phyloP scores from a whole-genome alignment of 768 basidiomycete genomes.

The Kwoniella shandongensis region DNA sequence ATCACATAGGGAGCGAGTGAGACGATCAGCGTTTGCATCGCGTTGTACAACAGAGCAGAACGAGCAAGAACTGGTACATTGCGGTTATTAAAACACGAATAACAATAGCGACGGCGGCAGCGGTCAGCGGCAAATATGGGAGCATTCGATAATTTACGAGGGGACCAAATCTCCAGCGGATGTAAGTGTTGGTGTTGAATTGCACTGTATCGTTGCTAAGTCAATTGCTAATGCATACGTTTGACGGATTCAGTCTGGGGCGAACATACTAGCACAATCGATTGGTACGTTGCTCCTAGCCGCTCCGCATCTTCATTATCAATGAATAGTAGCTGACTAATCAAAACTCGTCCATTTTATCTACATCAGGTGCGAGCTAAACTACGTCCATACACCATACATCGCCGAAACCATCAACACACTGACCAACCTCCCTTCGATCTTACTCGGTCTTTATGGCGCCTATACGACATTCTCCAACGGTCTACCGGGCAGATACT shows the following conservation, averaged over 20 bases:
- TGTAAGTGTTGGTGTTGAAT: constrained; percentile 26
- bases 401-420: constrained; percentile 77
- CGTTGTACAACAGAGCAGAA: no score
- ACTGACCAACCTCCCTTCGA: constrained; percentile 67
- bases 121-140: no score
- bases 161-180: constrained; percentile 39
- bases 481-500: constrained; percentile 55
- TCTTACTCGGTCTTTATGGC: constrained; percentile 61
- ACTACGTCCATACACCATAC: constrained; percentile 75
- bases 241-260: constrained; percentile 39
- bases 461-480: constrained; percentile 43
- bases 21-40: no score
- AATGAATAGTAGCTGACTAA: no score
- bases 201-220: neutral
- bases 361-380: constrained; percentile 59
- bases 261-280: constrained; percentile 47
- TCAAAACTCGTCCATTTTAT: neutral
- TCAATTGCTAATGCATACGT: neutral
- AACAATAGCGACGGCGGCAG: neutral
- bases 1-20: no score
- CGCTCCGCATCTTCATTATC: neutral
- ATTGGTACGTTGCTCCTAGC: constrained; percentile 32
- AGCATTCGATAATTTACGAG: constrained; percentile 43
- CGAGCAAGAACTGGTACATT: no score
- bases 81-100: neutral